Evolutionary conservation across 179 eudicot genomes (phyloP), one percentile per base, ranked within the genome.

Genomic region (Camellia oleifera): DNA sequence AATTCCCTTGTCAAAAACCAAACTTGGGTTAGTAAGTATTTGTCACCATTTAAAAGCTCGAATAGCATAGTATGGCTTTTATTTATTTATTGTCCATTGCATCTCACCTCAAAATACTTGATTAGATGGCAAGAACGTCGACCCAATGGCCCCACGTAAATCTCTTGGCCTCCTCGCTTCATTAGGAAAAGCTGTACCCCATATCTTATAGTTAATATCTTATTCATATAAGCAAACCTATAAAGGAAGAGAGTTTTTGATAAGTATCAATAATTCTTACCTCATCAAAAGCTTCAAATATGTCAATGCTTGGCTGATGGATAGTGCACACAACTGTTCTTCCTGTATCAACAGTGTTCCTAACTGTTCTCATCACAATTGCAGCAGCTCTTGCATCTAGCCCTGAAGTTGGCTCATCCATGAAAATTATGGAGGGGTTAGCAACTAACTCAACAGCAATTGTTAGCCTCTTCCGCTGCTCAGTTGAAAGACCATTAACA

Each of bases 381-480:
- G 96, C 96, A 56, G 97, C 97, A 57, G 97, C 94, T 75, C 97
- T 85, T 62, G 96, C 96, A 85, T 93, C 96, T 4, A 93, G 86
- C 70, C 97, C 97, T 44, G 97, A 90, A 76, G 97, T 93, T 80
- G 97, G 97, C 83, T 93, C 97, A 40, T 92, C 97, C 97, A 91
- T 91, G 82, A 92, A 92, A 57, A 93, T 91, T 66, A 93, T 92
- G 8, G 98, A 94, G 5, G 98, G 98, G 67, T 94, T 92, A 0
- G 97, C 98, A 61, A 94, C 97, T 23, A 93, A 84, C 83, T 93
- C 96, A 57, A 93, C 97, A 17, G 97, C 96, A 8, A 93, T 92
- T 17, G 97, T 93, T 17, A 93, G 86, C 80, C 96, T 84, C 78
- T 93, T 92, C 7, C 97, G 81, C 79, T 93, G 97, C 81, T 93